Percentiles rank a stretch among this genome's conserved stretches.
Evolutionary conservation across 768 basidiomycete genomes (phyloP).

Genomic region (Tylopilus vinaceipallidus): DNA sequence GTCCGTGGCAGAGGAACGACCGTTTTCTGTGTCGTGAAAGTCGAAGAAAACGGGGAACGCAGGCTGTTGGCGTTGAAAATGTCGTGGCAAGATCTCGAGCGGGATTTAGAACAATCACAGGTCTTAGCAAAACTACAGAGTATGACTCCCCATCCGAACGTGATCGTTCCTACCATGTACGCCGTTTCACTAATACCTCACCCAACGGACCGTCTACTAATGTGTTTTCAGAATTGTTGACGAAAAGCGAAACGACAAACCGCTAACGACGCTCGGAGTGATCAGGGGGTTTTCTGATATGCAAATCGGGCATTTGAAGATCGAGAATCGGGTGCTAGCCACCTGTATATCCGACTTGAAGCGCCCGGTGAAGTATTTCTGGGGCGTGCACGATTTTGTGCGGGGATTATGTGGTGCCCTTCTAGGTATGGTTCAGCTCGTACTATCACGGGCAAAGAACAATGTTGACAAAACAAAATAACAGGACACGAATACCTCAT

Average conservation of each 20-base stretch:
- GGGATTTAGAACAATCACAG: neutral
- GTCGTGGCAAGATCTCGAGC: slow-evolving; percentile 10
- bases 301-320: neutral
- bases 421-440: slow-evolving; percentile 2
- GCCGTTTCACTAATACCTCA: neutral
- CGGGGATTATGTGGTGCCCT: slow-evolving; percentile 14
- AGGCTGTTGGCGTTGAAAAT: slow-evolving; percentile 1
- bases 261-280: neutral
- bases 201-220: neutral
- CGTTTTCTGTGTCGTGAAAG: slow-evolving; percentile 3
- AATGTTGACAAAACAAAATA: neutral
- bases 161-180: neutral
- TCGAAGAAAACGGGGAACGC: neutral
- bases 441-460: neutral
- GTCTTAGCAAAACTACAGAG: neutral
- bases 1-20: slow-evolving; percentile 13
- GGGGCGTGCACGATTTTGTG: slow-evolving; percentile 19
- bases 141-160: neutral
- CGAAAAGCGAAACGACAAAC: too few species aligned
- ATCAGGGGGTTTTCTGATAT: slow-evolving; percentile 8
- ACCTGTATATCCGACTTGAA: slow-evolving; percentile 5
- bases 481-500: slow-evolving; percentile 19
- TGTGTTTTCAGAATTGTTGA: neutral
- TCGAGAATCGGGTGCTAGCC: slow-evolving; percentile 3
- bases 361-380: slow-evolving; percentile 14